Evolutionary conservation across 345 rosid species (phyloP), one percentile per base, ranked within the genome.

Genomic region (Populus ilicifolia): DNA sequence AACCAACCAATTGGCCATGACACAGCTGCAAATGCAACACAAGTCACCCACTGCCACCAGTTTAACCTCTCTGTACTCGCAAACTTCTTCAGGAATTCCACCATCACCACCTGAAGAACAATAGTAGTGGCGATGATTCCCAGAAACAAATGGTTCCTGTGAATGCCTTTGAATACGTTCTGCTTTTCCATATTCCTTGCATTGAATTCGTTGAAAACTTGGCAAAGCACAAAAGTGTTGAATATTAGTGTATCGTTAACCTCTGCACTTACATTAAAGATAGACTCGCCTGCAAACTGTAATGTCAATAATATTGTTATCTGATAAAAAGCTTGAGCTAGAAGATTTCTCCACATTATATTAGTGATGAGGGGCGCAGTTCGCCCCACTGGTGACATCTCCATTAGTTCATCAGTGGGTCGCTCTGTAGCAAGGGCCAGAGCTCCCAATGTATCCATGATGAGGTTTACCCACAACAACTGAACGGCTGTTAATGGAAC

Each of bases 81-180:
- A 83, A 88, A 88, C 70, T 87, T 87, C 85, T 86, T 86, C 2
- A 91, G 78, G 79, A 88, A 87, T 76, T 89, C 90, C 71, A 85
- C 90, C 92, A 89, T 86, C 74, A 88, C 81, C 52, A 89, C 90
- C 82, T 90, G 94, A 76, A 90, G 94, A 71, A 87, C 77, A 38
- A 90, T 79, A 5, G 94, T 90, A 69, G 88, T 59, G 17, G 86
- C 92, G 36, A 81, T 65, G 43, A 81, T 81, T 21, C 80, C 84
- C 5, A 81, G 46, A 69, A 81, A 81, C 78, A 81, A 35, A 35
- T 77, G 74, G 36, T 81, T 81, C 68, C 48, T 67, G 43, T 30
- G 74, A 7, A 81, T 39, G 5, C 78, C 84, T 62, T 77, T 65
- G 39, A 81, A 81, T 14, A 81, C 84, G 35, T 81, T 81, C 62